Percentiles rank a stretch among this genome's conserved stretches.
Evolutionary conservation across 805 yeast genomes (phyloP).

Genomic region (Candida incommunis): DNA sequence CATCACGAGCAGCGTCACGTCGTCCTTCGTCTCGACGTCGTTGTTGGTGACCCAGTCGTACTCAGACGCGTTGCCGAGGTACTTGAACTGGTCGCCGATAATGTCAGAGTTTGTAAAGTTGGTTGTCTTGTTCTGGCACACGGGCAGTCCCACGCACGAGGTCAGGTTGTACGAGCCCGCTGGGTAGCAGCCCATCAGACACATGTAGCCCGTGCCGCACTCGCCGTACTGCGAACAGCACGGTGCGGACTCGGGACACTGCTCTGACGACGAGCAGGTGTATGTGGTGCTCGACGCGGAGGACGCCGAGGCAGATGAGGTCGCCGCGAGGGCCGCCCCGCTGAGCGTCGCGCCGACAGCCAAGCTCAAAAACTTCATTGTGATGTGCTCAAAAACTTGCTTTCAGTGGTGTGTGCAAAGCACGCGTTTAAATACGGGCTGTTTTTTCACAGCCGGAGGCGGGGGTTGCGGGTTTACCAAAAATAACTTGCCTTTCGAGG

Average conservation of each 20-base stretch:
- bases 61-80: conserved; percentile 57
- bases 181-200: conserved; percentile 85
- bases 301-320: conserved; percentile 3
- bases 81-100: conserved; percentile 25
- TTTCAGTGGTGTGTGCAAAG: too few relatives aligned
- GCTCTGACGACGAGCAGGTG: conserved; percentile 37
- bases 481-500: too few relatives aligned
- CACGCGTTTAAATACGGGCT: too few relatives aligned
- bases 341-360: background rate
- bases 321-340: background rate
- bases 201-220: conserved; percentile 65
- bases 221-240: conserved; percentile 75
- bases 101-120: conserved; percentile 19
- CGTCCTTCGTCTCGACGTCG: conserved; percentile 32
- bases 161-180: conserved; percentile 44
- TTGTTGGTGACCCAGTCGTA: conserved; percentile 59
- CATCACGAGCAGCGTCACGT: conserved; percentile 57
- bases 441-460: too few relatives aligned
- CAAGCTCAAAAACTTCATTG: conserved; percentile 7
- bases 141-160: conserved; percentile 81
- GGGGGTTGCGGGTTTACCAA: too few relatives aligned
- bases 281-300: conserved; percentile 7
- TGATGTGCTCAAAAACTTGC: too few relatives aligned
- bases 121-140: conserved; percentile 33
- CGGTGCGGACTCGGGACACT: conserved; percentile 70